Conservation (phyloP, 371 early-diverging fungal species). For the Chytridium lagenaria region DNA sequence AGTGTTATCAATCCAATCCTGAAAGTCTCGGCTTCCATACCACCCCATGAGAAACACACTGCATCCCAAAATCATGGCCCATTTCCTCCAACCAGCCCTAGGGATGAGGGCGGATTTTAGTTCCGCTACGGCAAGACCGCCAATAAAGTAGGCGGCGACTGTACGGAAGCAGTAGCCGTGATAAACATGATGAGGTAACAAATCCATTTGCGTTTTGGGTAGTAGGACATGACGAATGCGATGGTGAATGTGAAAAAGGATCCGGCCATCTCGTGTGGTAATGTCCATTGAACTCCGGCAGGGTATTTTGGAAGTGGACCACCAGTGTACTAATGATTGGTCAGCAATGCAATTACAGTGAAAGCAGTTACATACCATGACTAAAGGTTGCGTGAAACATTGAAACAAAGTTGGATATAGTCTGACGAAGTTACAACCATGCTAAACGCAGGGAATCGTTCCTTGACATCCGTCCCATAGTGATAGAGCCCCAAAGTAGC, state of each 20-base stretch:
- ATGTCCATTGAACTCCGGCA: constrained; percentile 12
- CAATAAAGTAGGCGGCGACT: neutral
- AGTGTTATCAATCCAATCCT: neutral
- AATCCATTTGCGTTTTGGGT: constrained; percentile 3
- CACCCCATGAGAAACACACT: neutral
- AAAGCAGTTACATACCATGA: neutral
- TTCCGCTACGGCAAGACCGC: neutral
- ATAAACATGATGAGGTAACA: neutral
- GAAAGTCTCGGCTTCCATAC: neutral
- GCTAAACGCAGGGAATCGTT: neutral
- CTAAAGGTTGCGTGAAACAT: constrained; percentile 10
- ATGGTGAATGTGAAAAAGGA: constrained; percentile 1
- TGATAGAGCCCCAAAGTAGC: neutral
- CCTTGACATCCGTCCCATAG: neutral
- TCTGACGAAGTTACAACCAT: neutral
- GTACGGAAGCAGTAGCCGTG: neutral
- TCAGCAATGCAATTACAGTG: neutral
- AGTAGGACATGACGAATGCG: constrained; percentile 7
- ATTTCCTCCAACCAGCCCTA: neutral
- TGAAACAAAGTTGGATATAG: constrained; percentile 8
- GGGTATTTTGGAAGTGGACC: constrained; percentile 6
- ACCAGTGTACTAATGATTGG: neutral
- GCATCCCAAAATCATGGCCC: neutral
- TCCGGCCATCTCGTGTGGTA: constrained; percentile 12
- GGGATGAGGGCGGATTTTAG: neutral